A percentile compares a stretch with the other conserved stretches of the same genome.
Conservation (phyloP, 2,329 filamentous ascomycete species). For the Xylaria sp. region DNA sequence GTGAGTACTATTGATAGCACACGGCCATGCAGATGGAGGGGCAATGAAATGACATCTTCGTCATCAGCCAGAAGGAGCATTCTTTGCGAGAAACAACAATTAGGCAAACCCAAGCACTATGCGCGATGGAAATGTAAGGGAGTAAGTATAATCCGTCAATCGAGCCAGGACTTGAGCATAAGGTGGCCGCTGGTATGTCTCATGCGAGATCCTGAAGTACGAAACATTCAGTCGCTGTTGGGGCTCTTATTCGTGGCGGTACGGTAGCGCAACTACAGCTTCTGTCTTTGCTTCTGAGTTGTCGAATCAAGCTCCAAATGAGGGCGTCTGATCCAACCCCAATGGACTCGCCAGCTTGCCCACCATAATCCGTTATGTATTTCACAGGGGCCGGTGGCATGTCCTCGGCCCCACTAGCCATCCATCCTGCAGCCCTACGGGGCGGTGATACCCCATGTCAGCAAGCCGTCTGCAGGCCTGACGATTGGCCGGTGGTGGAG, state of each 20-base stretch:
- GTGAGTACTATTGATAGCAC: not conserved
- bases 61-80: not conserved
- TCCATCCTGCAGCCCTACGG: constrained; percentile 27
- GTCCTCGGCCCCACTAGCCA: constrained; percentile 13
- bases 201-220: not conserved
- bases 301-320: constrained; percentile 26
- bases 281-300: constrained; percentile 13
- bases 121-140: not conserved
- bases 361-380: constrained; percentile 11
- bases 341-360: constrained; percentile 10
- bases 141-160: too few relatives aligned
- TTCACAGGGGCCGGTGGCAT: constrained; percentile 10
- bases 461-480: constrained; percentile 12
- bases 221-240: not conserved
- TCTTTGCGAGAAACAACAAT: not conserved
- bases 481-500: constrained; percentile 6
- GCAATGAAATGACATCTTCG: not conserved
- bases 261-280: constrained; percentile 12
- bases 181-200: not conserved
- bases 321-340: constrained; percentile 2
- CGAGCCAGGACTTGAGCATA: not conserved
- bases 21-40: not conserved
- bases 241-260: constrained; percentile 4
- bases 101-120: not conserved
- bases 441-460: constrained; percentile 21